phyloP scores from a whole-genome alignment of 805 yeast genomes.

The Nakazawaea ambrosiae region DNA sequence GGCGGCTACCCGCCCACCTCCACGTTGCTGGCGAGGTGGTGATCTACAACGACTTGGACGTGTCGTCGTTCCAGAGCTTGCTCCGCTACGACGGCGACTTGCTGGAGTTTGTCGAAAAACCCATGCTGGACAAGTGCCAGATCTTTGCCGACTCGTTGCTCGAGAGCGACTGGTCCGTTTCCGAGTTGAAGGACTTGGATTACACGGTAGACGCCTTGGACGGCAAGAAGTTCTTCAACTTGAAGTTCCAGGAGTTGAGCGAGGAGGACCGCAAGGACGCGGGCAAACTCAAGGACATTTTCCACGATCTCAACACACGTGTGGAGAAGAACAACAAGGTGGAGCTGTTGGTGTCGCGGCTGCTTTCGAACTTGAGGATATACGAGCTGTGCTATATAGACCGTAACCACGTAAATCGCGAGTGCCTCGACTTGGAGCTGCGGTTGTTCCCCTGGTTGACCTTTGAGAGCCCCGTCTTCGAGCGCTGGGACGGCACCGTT shows the following conservation, averaged over 20 bases:
- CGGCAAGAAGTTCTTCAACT: conserved; percentile 3
- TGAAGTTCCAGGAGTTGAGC: conserved; percentile 3
- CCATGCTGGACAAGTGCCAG: conserved; percentile 33
- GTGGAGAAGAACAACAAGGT: conserved; percentile 2
- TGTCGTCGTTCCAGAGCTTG: conserved; percentile 1
- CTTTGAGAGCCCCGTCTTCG: conserved; percentile 29
- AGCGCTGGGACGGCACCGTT: conserved; percentile 29
- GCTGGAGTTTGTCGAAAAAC: conserved; percentile 3
- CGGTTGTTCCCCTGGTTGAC: conserved; percentile 36
- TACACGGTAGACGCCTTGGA: conserved; percentile 5
- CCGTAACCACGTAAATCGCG: conserved; percentile 3
- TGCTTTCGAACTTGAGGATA: conserved; percentile 34
- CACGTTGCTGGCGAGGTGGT: background rate
- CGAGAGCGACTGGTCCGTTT: conserved; percentile 35
- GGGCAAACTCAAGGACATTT: conserved; percentile 2
- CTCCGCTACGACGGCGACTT: conserved; percentile 3
- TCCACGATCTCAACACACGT: conserved; percentile 1
- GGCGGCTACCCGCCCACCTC: background rate
- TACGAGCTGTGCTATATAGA: conserved; percentile 36
- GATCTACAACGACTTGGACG: conserved; percentile 4
- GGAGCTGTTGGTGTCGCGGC: conserved; percentile 25
- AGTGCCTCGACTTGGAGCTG: conserved; percentile 27
- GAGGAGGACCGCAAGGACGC: conserved; percentile 3
- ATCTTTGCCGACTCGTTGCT: conserved; percentile 34
- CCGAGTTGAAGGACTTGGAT: conserved; percentile 6